A percentile compares a stretch with the other conserved stretches of the same genome.
Conservation (phyloP, 169 alveolate genomes). For the Cryptosporidium bovis region DNA sequence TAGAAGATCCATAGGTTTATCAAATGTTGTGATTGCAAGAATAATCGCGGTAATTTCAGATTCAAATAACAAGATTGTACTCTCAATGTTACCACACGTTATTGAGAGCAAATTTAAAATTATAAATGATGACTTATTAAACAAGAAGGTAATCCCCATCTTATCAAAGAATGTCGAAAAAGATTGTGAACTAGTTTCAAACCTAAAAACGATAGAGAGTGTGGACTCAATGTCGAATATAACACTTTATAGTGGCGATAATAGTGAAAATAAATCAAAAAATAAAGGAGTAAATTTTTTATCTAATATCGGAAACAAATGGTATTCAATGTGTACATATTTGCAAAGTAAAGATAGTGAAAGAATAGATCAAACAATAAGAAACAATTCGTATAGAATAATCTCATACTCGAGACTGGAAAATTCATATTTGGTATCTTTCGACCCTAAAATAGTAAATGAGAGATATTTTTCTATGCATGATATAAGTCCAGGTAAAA, state of each 20-base stretch:
- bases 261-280: not conserved
- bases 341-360: constrained; percentile 10
- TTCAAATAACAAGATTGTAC: constrained; percentile 11
- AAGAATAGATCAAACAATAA: constrained; percentile 11
- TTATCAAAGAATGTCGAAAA: not conserved
- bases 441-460: constrained; percentile 34
- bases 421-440: constrained; percentile 28
- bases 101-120: not conserved
- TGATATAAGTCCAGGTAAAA: constrained; percentile 40
- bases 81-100: constrained; percentile 46
- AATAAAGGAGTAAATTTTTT: constrained; percentile 7
- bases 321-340: constrained; percentile 40
- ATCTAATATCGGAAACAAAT: constrained; percentile 5
- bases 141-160: not conserved
- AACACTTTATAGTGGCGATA: not conserved
- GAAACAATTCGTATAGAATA: constrained; percentile 8
- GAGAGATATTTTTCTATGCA: constrained; percentile 26
- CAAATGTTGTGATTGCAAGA: constrained; percentile 31
- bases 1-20: not conserved
- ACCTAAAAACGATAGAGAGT: not conserved
- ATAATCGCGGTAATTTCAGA: constrained; percentile 58
- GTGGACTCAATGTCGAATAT: constrained; percentile 4
- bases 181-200: not conserved
- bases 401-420: constrained; percentile 52
- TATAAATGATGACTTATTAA: not conserved